These are phyloP conservation scores for Nakazawaea holstii DNA, from an alignment of 805 yeast genomes.

Conservation along the genomic window DNA sequence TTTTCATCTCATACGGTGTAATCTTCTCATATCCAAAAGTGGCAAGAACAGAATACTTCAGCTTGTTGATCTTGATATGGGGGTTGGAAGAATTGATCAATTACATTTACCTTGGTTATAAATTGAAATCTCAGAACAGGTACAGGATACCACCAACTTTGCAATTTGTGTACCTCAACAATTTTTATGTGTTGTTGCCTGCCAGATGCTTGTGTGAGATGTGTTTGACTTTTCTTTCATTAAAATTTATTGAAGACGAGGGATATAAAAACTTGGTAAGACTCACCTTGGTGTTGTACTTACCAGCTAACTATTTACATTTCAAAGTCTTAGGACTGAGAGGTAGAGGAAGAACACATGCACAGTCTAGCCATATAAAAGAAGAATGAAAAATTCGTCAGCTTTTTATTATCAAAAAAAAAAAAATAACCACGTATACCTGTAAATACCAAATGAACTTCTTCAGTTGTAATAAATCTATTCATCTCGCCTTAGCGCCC, in stretches of 20 bases:
- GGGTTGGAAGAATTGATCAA: constrained; percentile 20
- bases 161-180: constrained; percentile 14
- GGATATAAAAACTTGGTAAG: constrained; percentile 11
- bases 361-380: not conserved
- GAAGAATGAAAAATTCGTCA: not conserved
- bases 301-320: constrained; percentile 18
- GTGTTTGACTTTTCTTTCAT: constrained; percentile 17
- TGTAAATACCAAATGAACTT: not conserved
- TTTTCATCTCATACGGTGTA: constrained; percentile 13
- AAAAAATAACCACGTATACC: not conserved
- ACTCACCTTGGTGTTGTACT: constrained; percentile 14
- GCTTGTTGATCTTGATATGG: constrained; percentile 17
- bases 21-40: constrained; percentile 22
- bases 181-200: constrained; percentile 17
- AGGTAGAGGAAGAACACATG: constrained; percentile 1
- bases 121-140: constrained; percentile 20
- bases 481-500: not conserved
- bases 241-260: constrained; percentile 15
- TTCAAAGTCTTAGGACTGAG: constrained; percentile 17
- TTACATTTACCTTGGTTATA: constrained; percentile 21
- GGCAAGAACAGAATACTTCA: constrained; percentile 19
- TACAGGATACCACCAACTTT: constrained; percentile 12
- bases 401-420: not conserved
- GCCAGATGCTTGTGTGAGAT: constrained; percentile 17
- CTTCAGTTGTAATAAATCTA: too few species aligned